Evolutionary conservation across 2,329 filamentous ascomycete genomes (phyloP).

Genomic region (Arthrinium phaeospermum): DNA sequence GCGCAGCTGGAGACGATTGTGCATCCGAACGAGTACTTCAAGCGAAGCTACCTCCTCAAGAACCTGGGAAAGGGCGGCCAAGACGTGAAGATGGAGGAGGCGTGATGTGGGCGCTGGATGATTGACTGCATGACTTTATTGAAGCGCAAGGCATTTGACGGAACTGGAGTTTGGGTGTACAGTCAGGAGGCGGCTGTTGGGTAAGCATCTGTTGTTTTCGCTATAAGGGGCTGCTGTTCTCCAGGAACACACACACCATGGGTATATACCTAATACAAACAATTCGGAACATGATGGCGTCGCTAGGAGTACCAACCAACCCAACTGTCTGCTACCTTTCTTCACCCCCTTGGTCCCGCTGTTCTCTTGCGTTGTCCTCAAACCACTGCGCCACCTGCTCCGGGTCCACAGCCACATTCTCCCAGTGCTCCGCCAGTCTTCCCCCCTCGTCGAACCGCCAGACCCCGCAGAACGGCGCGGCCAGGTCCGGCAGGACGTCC

Average conservation of each 20-base stretch:
- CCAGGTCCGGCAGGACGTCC: neutral
- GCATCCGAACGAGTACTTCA: conserved; percentile 98
- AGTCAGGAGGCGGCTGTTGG: neutral
- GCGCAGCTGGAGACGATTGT: conserved; percentile 92
- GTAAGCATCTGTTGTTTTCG: neutral
- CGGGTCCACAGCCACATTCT: conserved; percentile 28
- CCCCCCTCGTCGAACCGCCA: conserved; percentile 29
- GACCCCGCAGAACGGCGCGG: conserved; percentile 28
- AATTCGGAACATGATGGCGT: neutral
- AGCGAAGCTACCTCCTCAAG: conserved; percentile 88
- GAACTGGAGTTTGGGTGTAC: conserved; percentile 17
- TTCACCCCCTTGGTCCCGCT: neutral
- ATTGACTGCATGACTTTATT: conserved; percentile 5
- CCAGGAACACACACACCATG: neutral
- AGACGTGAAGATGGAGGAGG: conserved; percentile 62
- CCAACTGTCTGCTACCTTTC: neutral
- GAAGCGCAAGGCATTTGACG: conserved; percentile 2
- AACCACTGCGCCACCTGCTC: conserved; percentile 7
- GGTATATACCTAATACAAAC: conserved; percentile 6
- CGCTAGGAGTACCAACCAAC: neutral
- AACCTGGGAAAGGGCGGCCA: conserved; percentile 66
- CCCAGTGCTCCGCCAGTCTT: conserved; percentile 33
- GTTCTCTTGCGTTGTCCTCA: neutral
- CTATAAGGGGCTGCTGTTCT: neutral
- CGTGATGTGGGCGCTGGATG: neutral